These are phyloP conservation scores for Magnaporthales sp. DNA, from an alignment of 2,329 filamentous ascomycete genomes.

Conservation along the genomic window DNA sequence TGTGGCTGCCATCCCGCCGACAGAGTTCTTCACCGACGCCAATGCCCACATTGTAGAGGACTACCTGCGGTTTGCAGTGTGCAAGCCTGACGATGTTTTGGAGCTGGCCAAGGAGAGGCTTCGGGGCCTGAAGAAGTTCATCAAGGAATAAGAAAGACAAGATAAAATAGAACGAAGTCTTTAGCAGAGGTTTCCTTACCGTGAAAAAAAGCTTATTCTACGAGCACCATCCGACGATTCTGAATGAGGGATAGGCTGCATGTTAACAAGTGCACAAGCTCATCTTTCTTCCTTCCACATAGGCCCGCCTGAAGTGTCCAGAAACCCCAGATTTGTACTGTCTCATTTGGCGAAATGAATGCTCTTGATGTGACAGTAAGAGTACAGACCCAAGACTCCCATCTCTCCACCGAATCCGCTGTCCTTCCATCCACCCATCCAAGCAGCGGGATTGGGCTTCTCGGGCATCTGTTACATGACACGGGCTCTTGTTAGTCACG, in stretches of 20 bases:
- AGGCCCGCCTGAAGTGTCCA: neutral
- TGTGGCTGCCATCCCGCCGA: slow-evolving; percentile 91
- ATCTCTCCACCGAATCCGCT: slow-evolving; percentile 25
- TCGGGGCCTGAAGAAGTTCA: slow-evolving; percentile 64
- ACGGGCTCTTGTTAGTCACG: neutral
- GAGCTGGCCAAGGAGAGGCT: slow-evolving; percentile 71
- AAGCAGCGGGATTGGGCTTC: slow-evolving; percentile 20
- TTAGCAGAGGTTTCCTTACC: no score
- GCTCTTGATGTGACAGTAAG: slow-evolving; percentile 23
- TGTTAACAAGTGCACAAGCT: neutral
- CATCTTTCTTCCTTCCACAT: neutral
- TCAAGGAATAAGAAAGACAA: slow-evolving; percentile 21
- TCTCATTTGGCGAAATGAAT: slow-evolving; percentile 19
- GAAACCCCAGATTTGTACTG: neutral
- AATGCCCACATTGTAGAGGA: slow-evolving; percentile 85
- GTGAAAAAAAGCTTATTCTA: no score
- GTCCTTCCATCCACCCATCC: slow-evolving; percentile 23
- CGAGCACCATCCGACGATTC: no score
- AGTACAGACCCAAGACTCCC: slow-evolving; percentile 23
- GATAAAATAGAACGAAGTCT: neutral
- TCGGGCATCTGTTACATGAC: slow-evolving; percentile 11
- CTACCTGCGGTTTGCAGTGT: slow-evolving; percentile 91
- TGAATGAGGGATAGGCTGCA: neutral
- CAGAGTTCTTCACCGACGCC: slow-evolving; percentile 85
- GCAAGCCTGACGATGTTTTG: slow-evolving; percentile 83